Conservation (phyloP, 2,329 filamentous ascomycete species). For the Podosphaera xanthii region DNA sequence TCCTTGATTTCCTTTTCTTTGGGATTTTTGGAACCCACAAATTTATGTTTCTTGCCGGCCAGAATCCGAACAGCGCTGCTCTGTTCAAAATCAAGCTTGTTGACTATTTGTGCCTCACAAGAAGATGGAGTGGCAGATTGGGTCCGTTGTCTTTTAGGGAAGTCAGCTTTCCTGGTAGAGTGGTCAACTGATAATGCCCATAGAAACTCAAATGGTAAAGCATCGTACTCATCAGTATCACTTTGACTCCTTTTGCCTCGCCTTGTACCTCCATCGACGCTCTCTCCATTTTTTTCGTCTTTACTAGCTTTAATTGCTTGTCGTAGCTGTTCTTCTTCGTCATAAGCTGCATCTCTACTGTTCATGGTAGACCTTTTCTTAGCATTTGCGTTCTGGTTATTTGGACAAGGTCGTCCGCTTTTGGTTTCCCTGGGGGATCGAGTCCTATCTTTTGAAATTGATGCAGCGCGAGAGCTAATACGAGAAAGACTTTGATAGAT, state of each 20-base stretch:
- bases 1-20: constrained; percentile 43
- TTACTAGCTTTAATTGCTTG: constrained; percentile 91
- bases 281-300: constrained; percentile 31
- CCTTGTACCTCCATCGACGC: constrained; percentile 28
- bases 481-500: constrained; percentile 29
- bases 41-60: constrained; percentile 35
- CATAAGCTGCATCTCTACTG: constrained; percentile 81
- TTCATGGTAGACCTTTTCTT: constrained; percentile 96
- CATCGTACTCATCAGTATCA: constrained; percentile 77
- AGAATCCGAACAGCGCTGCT: constrained; percentile 29
- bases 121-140: constrained; percentile 46
- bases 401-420: constrained; percentile 27
- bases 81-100: constrained; percentile 49
- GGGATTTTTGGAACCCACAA: constrained; percentile 30
- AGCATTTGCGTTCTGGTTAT: constrained; percentile 14
- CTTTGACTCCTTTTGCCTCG: constrained; percentile 68
- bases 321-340: constrained; percentile 76
- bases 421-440: constrained; percentile 32
- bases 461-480: constrained; percentile 37
- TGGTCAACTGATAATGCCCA: background rate
- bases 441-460: constrained; percentile 38
- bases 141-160: constrained; percentile 64
- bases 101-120: constrained; percentile 24
- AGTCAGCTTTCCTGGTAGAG: constrained; percentile 38
- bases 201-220: background rate